Percentiles rank a stretch among this genome's conserved stretches.
Conservation (phyloP, 2,329 filamentous ascomycete genomes). For the Fusarium sp. region DNA sequence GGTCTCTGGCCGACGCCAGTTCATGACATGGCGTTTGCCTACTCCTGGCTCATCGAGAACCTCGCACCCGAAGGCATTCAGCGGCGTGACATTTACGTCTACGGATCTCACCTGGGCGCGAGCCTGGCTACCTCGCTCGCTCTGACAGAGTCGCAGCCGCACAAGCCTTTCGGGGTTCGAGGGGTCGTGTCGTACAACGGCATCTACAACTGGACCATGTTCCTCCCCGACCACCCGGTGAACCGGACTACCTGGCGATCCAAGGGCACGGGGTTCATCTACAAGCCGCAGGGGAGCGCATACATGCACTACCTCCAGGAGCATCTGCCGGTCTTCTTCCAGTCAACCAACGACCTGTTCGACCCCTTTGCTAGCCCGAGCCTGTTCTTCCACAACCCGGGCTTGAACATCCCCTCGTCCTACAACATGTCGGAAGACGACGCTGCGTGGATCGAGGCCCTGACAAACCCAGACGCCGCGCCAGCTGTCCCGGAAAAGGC, state of each 20-base stretch:
- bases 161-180: conserved; percentile 60
- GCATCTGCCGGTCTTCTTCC: conserved; percentile 59
- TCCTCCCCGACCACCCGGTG: conserved; percentile 64
- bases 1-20: conserved; percentile 66
- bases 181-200: conserved; percentile 69
- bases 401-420: conserved; percentile 57
- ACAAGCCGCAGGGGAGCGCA: conserved; percentile 45
- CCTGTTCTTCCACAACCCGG: conserved; percentile 69
- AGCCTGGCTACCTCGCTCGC: conserved; percentile 67
- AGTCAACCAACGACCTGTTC: conserved; percentile 61
- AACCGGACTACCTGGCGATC: conserved; percentile 46
- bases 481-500: conserved; percentile 32
- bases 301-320: conserved; percentile 53
- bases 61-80: conserved; percentile 52
- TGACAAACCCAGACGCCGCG: conserved; percentile 37
- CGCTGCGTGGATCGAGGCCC: conserved; percentile 38
- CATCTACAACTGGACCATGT: conserved; percentile 74
- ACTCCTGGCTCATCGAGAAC: conserved; percentile 62
- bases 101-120: conserved; percentile 69
- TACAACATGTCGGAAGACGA: conserved; percentile 54
- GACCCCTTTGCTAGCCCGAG: conserved; percentile 70
- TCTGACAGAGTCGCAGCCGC: conserved; percentile 64
- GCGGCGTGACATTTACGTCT: conserved; percentile 59
- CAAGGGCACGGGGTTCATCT: conserved; percentile 26
- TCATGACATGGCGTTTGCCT: conserved; percentile 67